Evolutionary conservation across 2,329 filamentous ascomycete species (phyloP).

Genomic region (Nannizzia gypsea): DNA sequence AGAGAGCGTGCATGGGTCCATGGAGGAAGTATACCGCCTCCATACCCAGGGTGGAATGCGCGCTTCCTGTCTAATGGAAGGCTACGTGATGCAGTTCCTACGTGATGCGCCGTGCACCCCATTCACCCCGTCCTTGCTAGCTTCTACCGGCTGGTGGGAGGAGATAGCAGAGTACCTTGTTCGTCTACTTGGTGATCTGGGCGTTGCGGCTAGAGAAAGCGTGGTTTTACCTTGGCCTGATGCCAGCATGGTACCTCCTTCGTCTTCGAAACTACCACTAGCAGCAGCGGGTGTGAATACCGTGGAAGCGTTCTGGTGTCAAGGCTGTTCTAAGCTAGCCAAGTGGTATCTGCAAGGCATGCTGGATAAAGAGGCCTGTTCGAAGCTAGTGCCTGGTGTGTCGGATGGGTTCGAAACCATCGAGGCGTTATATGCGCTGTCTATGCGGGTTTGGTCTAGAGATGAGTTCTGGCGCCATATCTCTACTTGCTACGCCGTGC

Average conservation of each 20-base stretch:
- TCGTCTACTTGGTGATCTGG: neutral
- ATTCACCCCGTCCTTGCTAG: neutral
- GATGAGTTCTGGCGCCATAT: neutral
- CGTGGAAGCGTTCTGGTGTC: neutral
- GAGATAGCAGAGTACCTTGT: neutral
- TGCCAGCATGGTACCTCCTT: neutral
- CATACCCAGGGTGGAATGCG: neutral
- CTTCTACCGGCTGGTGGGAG: neutral
- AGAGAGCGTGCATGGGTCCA: neutral
- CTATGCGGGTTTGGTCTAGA: neutral
- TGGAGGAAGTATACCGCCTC: neutral
- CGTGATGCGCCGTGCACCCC: neutral
- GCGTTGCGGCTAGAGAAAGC: neutral
- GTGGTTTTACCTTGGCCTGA: neutral
- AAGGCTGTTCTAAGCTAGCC: neutral
- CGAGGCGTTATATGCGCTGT: neutral
- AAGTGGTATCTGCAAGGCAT: neutral
- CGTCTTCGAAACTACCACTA: too few species aligned
- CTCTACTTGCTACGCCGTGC: neutral
- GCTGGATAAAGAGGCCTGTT: neutral
- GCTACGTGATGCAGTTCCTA: neutral
- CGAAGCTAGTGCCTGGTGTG: neutral
- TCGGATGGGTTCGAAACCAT: neutral
- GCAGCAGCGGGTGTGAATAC: too few species aligned
- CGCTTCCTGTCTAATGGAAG: neutral